Evolutionary conservation across 1,284 basidiomycete genomes (phyloP), one percentile per base, ranked within the genome.

Genomic region (Ceratobasidium sp.): DNA sequence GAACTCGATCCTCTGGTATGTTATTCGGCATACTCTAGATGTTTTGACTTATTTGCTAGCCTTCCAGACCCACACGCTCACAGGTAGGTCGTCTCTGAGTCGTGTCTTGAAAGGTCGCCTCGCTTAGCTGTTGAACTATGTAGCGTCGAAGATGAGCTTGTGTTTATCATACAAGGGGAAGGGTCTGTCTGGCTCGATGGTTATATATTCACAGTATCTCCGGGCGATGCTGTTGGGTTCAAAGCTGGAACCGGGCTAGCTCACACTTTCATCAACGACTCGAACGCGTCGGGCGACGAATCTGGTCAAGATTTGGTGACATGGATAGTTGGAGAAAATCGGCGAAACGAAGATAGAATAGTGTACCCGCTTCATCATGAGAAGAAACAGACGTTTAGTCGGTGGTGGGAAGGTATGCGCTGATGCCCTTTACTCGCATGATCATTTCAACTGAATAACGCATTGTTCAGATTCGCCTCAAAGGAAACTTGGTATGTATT

Each of bases 181-280:
- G 81, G 79, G 2, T 40, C 77, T 2, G 77, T 81, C 2, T 82
- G 81, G 81, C 59, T 82, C 6, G 79, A 82, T 70, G 81, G 81
- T 12, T 40, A 81, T 74, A 77, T 80, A 0, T 62, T 77, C 42
- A 75, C 75, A 2, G 74, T 82, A n/a, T 75, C 79, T 40, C 65
- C 78, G 7, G 81, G 81, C 1, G 81, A 82, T 68, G 80, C 79
- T 12, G 65, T 82, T n/a, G 81, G 80, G 0, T 82, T 82, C 69
- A 77, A 78, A n/a, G 79, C 75, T n/a, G 81, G 81, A 17, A 81
- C 81, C 3, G 81, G 81, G 13, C 78, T 81, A 33, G 80, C 79
- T 1, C 81, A 81, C 48, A 79, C 64, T n/a, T 78, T 82, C 61
- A 82, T 81, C 74, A 82, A 81, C 59, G 77, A 81, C 65, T 82